A percentile compares a stretch with the other conserved stretches of the same genome.
Conservation (phyloP, 2,329 filamentous ascomycete species). For the Raffaelea albimanens region DNA sequence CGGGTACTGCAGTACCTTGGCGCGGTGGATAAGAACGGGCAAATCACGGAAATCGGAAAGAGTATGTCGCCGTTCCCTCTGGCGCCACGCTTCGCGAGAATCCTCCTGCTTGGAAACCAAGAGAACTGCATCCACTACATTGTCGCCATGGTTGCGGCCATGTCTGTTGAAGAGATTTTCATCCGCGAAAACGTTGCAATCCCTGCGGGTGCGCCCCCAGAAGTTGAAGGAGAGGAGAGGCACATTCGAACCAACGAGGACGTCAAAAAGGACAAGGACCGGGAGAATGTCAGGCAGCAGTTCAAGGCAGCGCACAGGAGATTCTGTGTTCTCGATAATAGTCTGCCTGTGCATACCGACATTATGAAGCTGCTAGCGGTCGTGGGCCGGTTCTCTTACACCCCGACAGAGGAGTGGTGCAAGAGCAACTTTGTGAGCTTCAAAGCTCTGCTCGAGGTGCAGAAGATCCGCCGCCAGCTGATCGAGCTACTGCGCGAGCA, state of each 20-base stretch:
- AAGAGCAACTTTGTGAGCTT: constrained; percentile 73
- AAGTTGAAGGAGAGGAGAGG: constrained; percentile 26
- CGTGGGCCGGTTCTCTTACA: constrained; percentile 76
- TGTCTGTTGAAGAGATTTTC: constrained; percentile 84
- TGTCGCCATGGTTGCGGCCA: constrained; percentile 76
- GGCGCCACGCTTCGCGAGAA: constrained; percentile 82
- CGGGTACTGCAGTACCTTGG: constrained; percentile 78
- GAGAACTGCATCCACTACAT: constrained; percentile 78
- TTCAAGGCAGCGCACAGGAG: constrained; percentile 66
- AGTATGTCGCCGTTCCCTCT: constrained; percentile 85
- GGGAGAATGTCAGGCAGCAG: constrained; percentile 50
- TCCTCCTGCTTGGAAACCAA: constrained; percentile 77
- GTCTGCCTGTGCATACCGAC: constrained; percentile 54
- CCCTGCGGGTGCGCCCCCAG: constrained; percentile 30
- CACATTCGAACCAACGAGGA: constrained; percentile 55
- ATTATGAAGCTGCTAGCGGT: constrained; percentile 77
- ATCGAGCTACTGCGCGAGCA: constrained; percentile 59
- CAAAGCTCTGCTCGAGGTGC: constrained; percentile 80
- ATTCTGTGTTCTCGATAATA: constrained; percentile 73
- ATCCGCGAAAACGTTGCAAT: constrained; percentile 72
- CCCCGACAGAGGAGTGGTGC: constrained; percentile 65
- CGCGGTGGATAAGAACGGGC: constrained; percentile 61
- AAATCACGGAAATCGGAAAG: constrained; percentile 69
- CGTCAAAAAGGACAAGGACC: constrained; percentile 60
- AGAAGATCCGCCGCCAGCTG: constrained; percentile 74